Evolutionary conservation across 2,329 filamentous ascomycete genomes (phyloP).

Genomic region (Cladophialophora yegresii): DNA sequence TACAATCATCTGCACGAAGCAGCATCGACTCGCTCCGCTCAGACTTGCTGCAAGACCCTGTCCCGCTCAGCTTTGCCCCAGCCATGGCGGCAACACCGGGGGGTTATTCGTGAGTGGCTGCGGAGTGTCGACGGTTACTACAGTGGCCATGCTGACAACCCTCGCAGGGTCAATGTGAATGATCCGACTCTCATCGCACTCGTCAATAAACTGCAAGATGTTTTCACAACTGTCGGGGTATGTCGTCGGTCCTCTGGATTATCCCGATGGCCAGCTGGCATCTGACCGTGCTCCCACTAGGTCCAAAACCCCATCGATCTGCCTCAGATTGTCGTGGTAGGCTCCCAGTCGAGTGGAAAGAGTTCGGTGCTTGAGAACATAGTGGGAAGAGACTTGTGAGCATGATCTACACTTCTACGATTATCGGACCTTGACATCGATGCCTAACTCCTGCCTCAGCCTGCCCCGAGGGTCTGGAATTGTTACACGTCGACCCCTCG

Average conservation of each 20-base stretch:
- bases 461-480: slow-evolving; percentile 96
- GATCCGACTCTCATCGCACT: slow-evolving; percentile 72
- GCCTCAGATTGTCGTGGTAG: slow-evolving; percentile 96
- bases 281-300: slow-evolving; percentile 46
- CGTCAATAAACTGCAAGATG: slow-evolving; percentile 99
- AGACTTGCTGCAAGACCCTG: slow-evolving; percentile 21
- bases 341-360: slow-evolving; percentile 98
- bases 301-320: slow-evolving; percentile 99
- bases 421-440: slow-evolving; percentile 29
- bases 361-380: slow-evolving; percentile 99
- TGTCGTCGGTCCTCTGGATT: slow-evolving; percentile 41
- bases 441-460: slow-evolving; percentile 54
- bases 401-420: slow-evolving; percentile 38
- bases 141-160: slow-evolving; percentile 10
- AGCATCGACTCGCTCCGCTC: slow-evolving; percentile 22
- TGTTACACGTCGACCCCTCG: slow-evolving; percentile 90
- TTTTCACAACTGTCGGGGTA: slow-evolving; percentile 93
- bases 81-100: slow-evolving; percentile 49
- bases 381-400: slow-evolving; percentile 97
- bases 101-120: slow-evolving; percentile 49
- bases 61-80: slow-evolving; percentile 37
- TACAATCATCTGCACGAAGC: slow-evolving; percentile 21
- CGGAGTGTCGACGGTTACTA: slow-evolving; percentile 34
- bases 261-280: slow-evolving; percentile 29
- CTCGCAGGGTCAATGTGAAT: slow-evolving; percentile 67